Conservation (phyloP, 768 basidiomycete species). For the Kwoniella europaea region DNA sequence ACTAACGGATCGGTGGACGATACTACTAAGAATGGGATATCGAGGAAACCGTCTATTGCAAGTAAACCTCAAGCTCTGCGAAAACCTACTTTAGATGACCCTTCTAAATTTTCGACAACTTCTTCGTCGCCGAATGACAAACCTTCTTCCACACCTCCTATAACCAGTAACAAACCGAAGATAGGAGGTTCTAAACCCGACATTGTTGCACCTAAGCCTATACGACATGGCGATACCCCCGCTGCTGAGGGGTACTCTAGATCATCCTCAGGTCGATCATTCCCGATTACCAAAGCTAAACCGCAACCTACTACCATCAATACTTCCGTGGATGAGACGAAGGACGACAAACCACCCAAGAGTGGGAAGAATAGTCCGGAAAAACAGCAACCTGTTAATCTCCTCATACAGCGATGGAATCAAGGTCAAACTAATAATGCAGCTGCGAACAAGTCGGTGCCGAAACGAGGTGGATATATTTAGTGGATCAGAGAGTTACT, state of each 20-base stretch:
- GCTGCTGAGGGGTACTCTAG: conserved; percentile 30
- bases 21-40: conserved; percentile 8
- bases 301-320: conserved; percentile 9
- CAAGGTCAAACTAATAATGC: conserved; percentile 36
- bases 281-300: conserved; percentile 41
- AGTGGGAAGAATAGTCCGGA: conserved; percentile 39
- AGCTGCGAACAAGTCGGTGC: conserved; percentile 10
- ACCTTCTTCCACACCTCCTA: conserved; percentile 3
- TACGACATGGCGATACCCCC: conserved; percentile 28
- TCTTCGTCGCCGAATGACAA: conserved; percentile 2
- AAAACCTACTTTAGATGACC: conserved; percentile 23
- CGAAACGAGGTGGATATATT: conserved; percentile 30
- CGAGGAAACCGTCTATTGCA: conserved; percentile 42
- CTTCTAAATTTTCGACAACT: neutral
- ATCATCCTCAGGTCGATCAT: conserved; percentile 41
- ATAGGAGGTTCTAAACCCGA: conserved; percentile 11
- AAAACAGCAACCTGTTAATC: conserved; percentile 52
- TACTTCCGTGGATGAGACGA: neutral
- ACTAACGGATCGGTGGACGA: too few relatives aligned
- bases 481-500: neutral
- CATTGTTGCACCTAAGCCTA: conserved; percentile 18
- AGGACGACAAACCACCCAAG: neutral
- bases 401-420: conserved; percentile 56
- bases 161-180: neutral
- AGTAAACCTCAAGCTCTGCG: conserved; percentile 35